phyloP scores from a whole-genome alignment of 768 basidiomycete species.

The Suillus hirtellus region DNA sequence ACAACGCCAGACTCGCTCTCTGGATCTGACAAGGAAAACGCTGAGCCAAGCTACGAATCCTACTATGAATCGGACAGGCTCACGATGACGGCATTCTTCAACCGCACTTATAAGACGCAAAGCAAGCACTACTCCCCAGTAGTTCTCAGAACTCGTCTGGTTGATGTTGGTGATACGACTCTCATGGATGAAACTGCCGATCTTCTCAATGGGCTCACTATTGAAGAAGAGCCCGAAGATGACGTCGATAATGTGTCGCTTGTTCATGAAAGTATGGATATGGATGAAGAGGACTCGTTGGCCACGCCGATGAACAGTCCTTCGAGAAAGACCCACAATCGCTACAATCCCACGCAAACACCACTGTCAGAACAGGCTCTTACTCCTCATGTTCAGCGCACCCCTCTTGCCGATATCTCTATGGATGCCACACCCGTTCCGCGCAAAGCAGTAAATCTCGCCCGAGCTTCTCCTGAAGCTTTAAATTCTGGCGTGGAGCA shows the following conservation, averaged over 20 bases:
- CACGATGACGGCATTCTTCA: conserved; percentile 37
- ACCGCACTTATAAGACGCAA: conserved; percentile 23
- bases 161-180: conserved; percentile 30
- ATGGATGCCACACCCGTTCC: conserved; percentile 19
- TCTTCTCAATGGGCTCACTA: conserved; percentile 13
- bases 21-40: conserved; percentile 22
- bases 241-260: background rate
- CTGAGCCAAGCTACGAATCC: conserved; percentile 7
- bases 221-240: conserved; percentile 10
- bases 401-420: conserved; percentile 17
- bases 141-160: conserved; percentile 27
- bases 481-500: background rate
- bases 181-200: conserved; percentile 17
- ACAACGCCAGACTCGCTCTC: conserved; percentile 26
- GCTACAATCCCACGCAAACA: conserved; percentile 4
- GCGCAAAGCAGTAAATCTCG: conserved; percentile 13
- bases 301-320: conserved; percentile 3
- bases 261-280: conserved; percentile 6
- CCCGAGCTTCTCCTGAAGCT: background rate
- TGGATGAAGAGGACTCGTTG: conserved; percentile 9
- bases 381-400: conserved; percentile 1
- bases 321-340: background rate
- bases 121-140: conserved; percentile 18
- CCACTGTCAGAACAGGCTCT: conserved; percentile 9
- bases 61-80: conserved; percentile 32